Evolutionary conservation across 805 yeast species (phyloP), one percentile per base, ranked within the genome.

Genomic region (Debaryomyces prosopidis): DNA sequence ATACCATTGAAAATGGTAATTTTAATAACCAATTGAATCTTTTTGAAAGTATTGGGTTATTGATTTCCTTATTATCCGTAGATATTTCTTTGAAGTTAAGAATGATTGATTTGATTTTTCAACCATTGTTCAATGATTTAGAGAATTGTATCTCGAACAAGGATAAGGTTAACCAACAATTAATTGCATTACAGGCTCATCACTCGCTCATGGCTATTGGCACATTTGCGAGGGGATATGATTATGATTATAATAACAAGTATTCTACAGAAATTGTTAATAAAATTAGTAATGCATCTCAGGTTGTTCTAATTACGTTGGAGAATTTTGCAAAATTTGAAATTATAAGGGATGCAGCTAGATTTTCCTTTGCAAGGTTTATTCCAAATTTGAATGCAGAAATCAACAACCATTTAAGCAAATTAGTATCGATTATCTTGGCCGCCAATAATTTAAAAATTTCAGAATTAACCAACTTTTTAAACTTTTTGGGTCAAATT

Each of bases 181-280:
- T 74, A 35, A 57, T 77, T 28, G 75, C 85, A 1, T 65, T 88
- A 37, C 94, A 89, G 60, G 85, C 89, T 2, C 96, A 94, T 63
- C 97, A 92, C 61, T 77, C 84, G 28, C 68, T 94, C 40, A 81
- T 89, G 82, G 91, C 97, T 0, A 80, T 92, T 37, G 97, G 97
- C 37, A 89, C 97, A 0, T 77, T 91, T 57, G 85, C 90, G 3
- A 81, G 94, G 60, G 98, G 98, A 4, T 82, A 87, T 56, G 94
- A 85, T 46, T 77, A 76, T 41, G 75, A 68, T 35, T 58, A 58
- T 32, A 68, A 61, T 43, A 65, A 64, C 35, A 66, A 64, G 42
- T 63, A 59, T 42, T 53, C 73, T 5, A 52, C 63, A 16, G 75
- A 71, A 36, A 57, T 81, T 14, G 75, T 78, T 5, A 52, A 50